Conservation (phyloP, 1,284 basidiomycete species). For the Papiliotrema terrestris region DNA sequence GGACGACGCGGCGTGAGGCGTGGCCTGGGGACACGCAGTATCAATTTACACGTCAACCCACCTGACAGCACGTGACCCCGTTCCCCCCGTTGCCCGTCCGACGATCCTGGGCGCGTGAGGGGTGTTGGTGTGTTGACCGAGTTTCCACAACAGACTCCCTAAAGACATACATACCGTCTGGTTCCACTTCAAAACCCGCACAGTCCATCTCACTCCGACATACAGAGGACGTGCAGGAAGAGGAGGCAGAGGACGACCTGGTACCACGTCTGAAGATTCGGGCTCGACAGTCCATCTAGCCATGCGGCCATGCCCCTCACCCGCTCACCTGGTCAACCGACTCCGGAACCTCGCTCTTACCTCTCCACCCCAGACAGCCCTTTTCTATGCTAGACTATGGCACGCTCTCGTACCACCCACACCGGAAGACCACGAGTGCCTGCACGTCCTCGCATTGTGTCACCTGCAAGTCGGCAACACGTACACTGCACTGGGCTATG, state of each 20-base stretch:
- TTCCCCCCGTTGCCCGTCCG: not conserved
- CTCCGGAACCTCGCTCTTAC: slow-evolving; percentile 32
- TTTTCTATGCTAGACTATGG: slow-evolving; percentile 44
- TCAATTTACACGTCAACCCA: not conserved
- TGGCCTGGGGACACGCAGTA: too few relatives aligned
- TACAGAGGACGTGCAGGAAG: too few relatives aligned
- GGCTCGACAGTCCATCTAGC: not conserved
- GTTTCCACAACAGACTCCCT: too few relatives aligned
- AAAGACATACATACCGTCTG: too few relatives aligned
- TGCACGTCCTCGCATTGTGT: slow-evolving; percentile 76
- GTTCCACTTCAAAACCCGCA: too few relatives aligned
- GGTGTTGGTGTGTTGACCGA: not conserved
- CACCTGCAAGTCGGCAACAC: slow-evolving; percentile 69
- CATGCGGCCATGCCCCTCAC: slow-evolving; percentile 20
- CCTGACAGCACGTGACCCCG: not conserved
- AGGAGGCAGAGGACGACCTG: too few relatives aligned
- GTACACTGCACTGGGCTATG: slow-evolving; percentile 70
- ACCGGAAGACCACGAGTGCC: slow-evolving; percentile 66
- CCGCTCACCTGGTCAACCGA: slow-evolving; percentile 28
- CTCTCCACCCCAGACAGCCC: slow-evolving; percentile 29
- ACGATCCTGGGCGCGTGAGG: not conserved
- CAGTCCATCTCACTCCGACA: not conserved
- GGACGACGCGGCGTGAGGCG: too few relatives aligned
- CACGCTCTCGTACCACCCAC: slow-evolving; percentile 32
- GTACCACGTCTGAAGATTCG: too few relatives aligned